phyloP scores from a whole-genome alignment of 352 stramenopile species.

The Globisporangium apiculatum region DNA sequence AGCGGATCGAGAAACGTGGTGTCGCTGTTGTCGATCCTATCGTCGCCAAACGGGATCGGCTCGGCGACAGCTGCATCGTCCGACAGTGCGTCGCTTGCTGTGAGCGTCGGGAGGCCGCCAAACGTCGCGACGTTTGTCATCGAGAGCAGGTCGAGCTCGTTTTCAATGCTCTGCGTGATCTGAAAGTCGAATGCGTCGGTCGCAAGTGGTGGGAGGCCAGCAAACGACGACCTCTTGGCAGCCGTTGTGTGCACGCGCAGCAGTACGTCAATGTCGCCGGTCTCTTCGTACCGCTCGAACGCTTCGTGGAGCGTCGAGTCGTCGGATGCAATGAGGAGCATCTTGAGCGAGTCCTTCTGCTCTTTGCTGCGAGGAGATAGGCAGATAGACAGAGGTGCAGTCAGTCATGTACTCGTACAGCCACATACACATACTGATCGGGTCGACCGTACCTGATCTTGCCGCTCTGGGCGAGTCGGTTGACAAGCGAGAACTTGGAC shows the following conservation, averaged over 20 bases:
- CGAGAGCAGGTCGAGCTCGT: slow-evolving; percentile 69
- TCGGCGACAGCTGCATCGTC: slow-evolving; percentile 16
- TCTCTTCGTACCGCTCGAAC: slow-evolving; percentile 79
- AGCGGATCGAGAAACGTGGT: slow-evolving; percentile 38
- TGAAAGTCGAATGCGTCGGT: slow-evolving; percentile 65
- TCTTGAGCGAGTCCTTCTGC: slow-evolving; percentile 78
- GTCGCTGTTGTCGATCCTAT: slow-evolving; percentile 20
- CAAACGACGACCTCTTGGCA: slow-evolving; percentile 42
- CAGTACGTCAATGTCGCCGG: slow-evolving; percentile 62
- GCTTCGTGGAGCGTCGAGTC: slow-evolving; percentile 62
- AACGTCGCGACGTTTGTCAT: slow-evolving; percentile 49
- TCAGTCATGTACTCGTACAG: background rate
- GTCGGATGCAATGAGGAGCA: slow-evolving; percentile 71
- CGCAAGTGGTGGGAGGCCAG: slow-evolving; percentile 46
- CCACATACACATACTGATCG: background rate
- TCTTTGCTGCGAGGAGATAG: slow-evolving; percentile 29
- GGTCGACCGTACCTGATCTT: slow-evolving; percentile 50
- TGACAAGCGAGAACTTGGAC: slow-evolving; percentile 84
- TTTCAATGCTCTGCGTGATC: slow-evolving; percentile 75
- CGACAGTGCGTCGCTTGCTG: background rate
- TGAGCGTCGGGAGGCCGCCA: background rate
- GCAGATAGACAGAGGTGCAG: background rate
- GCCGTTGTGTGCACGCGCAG: slow-evolving; percentile 51
- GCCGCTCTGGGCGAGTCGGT: slow-evolving; percentile 70
- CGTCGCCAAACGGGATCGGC: slow-evolving; percentile 32